A percentile compares a stretch with the other conserved stretches of the same genome.
Evolutionary conservation across 2,329 filamentous ascomycete genomes (phyloP).

Genomic region (Scorias spongiosa): DNA sequence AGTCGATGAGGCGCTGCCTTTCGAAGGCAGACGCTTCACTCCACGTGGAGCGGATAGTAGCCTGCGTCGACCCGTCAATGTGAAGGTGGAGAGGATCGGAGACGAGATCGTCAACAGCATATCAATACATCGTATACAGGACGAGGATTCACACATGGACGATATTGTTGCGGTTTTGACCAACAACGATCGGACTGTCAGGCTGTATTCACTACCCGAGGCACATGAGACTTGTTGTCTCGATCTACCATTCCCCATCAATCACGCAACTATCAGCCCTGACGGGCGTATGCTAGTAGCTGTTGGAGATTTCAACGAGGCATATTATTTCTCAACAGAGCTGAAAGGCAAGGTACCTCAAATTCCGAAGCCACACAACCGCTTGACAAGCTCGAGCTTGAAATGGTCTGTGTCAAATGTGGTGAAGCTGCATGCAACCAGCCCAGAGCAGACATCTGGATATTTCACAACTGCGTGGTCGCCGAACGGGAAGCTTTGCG

Average conservation of each 20-base stretch:
- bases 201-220: constrained; percentile 61
- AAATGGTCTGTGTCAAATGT: constrained; percentile 28
- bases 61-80: constrained; percentile 38
- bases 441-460: constrained; percentile 27
- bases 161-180: constrained; percentile 58
- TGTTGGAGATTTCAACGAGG: constrained; percentile 72
- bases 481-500: constrained; percentile 52
- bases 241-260: constrained; percentile 70
- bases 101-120: constrained; percentile 53
- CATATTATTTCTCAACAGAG: constrained; percentile 61
- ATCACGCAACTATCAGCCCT: constrained; percentile 85
- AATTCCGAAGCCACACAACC: constrained; percentile 23
- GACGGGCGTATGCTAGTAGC: constrained; percentile 68
- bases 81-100: constrained; percentile 44
- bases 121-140: constrained; percentile 43
- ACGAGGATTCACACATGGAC: constrained; percentile 31
- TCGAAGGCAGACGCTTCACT: constrained; percentile 21
- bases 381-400: constrained; percentile 17
- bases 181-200: constrained; percentile 85
- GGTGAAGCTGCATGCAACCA: constrained; percentile 26
- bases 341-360: constrained; percentile 15
- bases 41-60: constrained; percentile 6
- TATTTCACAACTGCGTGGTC: constrained; percentile 73
- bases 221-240: constrained; percentile 55
- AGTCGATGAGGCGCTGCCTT: constrained; percentile 42